A percentile compares a stretch with the other conserved stretches of the same genome.
phyloP scores from a whole-genome alignment of 768 basidiomycete genomes.

The Boletus fagicola region DNA sequence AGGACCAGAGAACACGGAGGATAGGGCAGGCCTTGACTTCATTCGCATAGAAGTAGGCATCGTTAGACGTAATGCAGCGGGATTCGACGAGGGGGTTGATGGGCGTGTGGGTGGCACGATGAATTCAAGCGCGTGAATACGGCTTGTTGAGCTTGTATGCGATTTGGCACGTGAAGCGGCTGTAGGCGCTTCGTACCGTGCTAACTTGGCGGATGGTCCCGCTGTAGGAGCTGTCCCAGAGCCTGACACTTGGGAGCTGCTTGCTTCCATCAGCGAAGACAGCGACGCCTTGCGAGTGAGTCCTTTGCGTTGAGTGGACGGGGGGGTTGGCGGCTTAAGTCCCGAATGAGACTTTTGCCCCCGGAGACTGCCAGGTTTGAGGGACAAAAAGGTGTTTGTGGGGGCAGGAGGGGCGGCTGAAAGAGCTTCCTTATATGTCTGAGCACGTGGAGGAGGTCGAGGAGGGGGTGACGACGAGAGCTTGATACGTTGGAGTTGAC shows the following conservation, averaged over 20 bases:
- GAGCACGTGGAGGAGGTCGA: constrained; percentile 48
- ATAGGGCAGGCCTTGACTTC: constrained; percentile 72
- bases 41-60: constrained; percentile 82
- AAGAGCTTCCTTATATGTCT: constrained; percentile 58
- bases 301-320: constrained; percentile 53
- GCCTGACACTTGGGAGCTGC: constrained; percentile 54
- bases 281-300: constrained; percentile 77
- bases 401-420: constrained; percentile 47
- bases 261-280: constrained; percentile 67
- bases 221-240: constrained; percentile 41
- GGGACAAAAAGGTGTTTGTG: constrained; percentile 57
- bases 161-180: constrained; percentile 78
- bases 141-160: constrained; percentile 62
- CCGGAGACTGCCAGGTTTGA: constrained; percentile 73
- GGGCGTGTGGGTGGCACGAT: constrained; percentile 75
- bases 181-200: constrained; percentile 75
- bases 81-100: constrained; percentile 75
- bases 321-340: constrained; percentile 72
- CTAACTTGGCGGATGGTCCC: constrained; percentile 38
- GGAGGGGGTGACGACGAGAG: constrained; percentile 70
- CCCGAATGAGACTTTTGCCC: constrained; percentile 84
- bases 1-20: constrained; percentile 65
- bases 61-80: constrained; percentile 75
- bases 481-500: constrained; percentile 65
- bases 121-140: constrained; percentile 57